Percentiles rank a stretch among this genome's conserved stretches.
phyloP scores from a whole-genome alignment of 345 rosid genomes.

The Populus davidiana region DNA sequence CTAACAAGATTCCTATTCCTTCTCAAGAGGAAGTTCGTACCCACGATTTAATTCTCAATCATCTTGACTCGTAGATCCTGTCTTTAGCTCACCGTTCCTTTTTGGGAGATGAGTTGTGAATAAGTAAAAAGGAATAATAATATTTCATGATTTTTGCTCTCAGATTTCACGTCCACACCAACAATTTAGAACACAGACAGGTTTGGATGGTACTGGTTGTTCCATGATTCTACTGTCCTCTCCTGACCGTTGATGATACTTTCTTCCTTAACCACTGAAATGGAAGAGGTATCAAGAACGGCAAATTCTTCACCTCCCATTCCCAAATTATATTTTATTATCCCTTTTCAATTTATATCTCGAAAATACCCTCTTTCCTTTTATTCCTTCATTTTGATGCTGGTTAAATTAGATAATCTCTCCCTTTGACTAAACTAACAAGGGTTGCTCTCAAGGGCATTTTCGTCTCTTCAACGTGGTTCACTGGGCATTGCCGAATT shows the following conservation, averaged over 20 bases:
- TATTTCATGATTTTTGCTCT: background rate
- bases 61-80: background rate
- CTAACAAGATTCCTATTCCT: conserved; percentile 13
- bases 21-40: background rate
- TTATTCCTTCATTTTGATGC: too few species aligned
- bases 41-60: background rate
- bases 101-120: background rate
- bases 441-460: too few species aligned
- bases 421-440: too few species aligned
- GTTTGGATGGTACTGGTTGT: background rate
- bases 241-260: background rate
- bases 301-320: too few species aligned
- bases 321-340: too few species aligned
- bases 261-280: too few species aligned
- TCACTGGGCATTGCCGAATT: too few species aligned
- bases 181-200: conserved; percentile 12
- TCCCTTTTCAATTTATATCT: too few species aligned
- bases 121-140: background rate
- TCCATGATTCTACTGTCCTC: background rate
- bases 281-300: too few species aligned
- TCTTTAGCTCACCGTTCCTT: background rate
- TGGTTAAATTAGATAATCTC: too few species aligned
- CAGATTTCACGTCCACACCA: conserved; percentile 3
- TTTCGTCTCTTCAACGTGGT: too few species aligned
- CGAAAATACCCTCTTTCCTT: too few species aligned